phyloP scores from a whole-genome alignment of 805 yeast genomes.

The Blastobotrys chiropterorum region DNA sequence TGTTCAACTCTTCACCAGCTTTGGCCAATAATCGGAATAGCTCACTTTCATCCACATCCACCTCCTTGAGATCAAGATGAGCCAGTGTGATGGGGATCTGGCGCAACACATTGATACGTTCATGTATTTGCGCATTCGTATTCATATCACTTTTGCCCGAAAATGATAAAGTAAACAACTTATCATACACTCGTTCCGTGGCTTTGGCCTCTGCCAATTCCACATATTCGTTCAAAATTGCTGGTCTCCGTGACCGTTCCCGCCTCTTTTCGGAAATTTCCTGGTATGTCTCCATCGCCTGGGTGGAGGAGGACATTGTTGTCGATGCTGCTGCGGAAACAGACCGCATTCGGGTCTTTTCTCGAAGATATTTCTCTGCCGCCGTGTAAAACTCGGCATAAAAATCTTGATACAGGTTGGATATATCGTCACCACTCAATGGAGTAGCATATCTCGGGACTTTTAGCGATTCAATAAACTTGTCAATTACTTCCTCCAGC shows the following conservation, averaged over 20 bases:
- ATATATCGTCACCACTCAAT: slow-evolving; percentile 33
- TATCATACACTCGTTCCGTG: slow-evolving; percentile 31
- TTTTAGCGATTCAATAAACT: slow-evolving; percentile 27
- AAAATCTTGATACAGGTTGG: slow-evolving; percentile 36
- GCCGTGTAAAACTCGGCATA: slow-evolving; percentile 28
- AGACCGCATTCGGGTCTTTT: slow-evolving; percentile 1
- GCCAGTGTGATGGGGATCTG: slow-evolving; percentile 25
- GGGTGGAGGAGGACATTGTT: slow-evolving; percentile 15
- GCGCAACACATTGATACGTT: slow-evolving; percentile 26
- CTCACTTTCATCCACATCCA: slow-evolving; percentile 14
- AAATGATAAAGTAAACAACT: slow-evolving; percentile 29
- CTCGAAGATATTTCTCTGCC: slow-evolving; percentile 20
- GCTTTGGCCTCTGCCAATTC: slow-evolving; percentile 34
- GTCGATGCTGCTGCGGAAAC: slow-evolving; percentile 10
- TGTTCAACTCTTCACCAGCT: slow-evolving; percentile 15
- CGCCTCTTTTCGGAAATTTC: slow-evolving; percentile 30
- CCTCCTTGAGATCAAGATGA: slow-evolving; percentile 25
- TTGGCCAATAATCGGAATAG: slow-evolving; percentile 10
- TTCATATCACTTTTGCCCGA: slow-evolving; percentile 26
- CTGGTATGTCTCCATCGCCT: slow-evolving; percentile 30
- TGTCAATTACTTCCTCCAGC: slow-evolving; percentile 15
- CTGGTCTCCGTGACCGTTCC: slow-evolving; percentile 23
- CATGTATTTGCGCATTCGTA: slow-evolving; percentile 20
- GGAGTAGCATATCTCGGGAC: slow-evolving; percentile 35
- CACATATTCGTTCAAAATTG: slow-evolving; percentile 19